phyloP scores from a whole-genome alignment of 805 yeast species.

The Candida anglica region DNA sequence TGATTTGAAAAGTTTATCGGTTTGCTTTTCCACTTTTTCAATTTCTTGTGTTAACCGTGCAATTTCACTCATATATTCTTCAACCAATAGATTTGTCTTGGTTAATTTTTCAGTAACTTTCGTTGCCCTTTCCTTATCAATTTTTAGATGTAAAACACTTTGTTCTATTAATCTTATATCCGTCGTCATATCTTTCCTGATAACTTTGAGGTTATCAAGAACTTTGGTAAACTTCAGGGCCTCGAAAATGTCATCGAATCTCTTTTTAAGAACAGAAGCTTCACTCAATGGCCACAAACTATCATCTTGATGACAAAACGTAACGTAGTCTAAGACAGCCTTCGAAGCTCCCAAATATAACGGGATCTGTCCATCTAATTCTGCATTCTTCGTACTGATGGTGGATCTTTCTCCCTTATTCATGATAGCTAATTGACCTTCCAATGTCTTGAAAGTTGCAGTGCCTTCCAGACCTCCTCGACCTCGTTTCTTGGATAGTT shows the following conservation, averaged over 20 bases:
- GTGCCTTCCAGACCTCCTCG: constrained; percentile 31
- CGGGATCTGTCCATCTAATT: constrained; percentile 80
- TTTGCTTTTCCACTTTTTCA: constrained; percentile 48
- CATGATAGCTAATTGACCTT: constrained; percentile 76
- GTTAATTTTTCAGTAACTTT: constrained; percentile 47
- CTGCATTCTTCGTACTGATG: constrained; percentile 76
- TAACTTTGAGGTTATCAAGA: constrained; percentile 68
- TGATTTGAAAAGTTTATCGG: constrained; percentile 62
- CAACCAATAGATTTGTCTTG: constrained; percentile 41
- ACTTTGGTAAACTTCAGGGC: constrained; percentile 92
- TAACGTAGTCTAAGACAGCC: constrained; percentile 85
- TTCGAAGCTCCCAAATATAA: constrained; percentile 80
- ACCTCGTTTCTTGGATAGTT: constrained; percentile 55
- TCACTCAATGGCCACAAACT: constrained; percentile 95
- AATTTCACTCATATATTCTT: constrained; percentile 43
- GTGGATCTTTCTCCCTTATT: constrained; percentile 67
- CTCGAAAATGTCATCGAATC: constrained; percentile 95
- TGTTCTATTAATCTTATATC: constrained; percentile 77
- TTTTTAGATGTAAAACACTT: constrained; percentile 69
- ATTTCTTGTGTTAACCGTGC: constrained; percentile 47
- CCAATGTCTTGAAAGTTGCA: constrained; percentile 79
- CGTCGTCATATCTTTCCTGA: constrained; percentile 71
- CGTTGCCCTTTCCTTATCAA: constrained; percentile 71
- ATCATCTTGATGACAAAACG: constrained; percentile 97
- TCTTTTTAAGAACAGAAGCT: constrained; percentile 80